A percentile compares a stretch with the other conserved stretches of the same genome.
Evolutionary conservation across 176 grass and related monocot genomes (phyloP).

Genomic region (Oryza glumipatula): DNA sequence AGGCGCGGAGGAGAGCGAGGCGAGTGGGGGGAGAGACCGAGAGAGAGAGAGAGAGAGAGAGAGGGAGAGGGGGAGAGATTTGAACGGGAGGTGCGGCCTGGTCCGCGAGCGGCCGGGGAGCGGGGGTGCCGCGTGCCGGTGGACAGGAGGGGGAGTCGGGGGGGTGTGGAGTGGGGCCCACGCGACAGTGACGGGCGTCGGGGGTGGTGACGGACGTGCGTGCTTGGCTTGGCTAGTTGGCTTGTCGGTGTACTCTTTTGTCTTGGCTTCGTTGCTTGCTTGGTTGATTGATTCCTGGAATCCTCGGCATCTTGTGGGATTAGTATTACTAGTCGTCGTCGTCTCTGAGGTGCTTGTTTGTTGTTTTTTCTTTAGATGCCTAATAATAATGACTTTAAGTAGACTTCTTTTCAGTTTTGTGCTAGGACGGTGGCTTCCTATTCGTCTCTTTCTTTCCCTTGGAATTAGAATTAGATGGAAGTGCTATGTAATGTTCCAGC

Average conservation of each 20-base stretch:
- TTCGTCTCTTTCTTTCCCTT: too few species aligned
- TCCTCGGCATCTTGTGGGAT: neutral
- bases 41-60: neutral
- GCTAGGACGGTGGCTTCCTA: too few species aligned
- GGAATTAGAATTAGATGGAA: too few species aligned
- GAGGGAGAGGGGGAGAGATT: constrained; percentile 32
- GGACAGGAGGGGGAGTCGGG: constrained; percentile 30
- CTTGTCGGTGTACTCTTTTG: neutral
- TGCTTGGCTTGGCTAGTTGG: neutral
- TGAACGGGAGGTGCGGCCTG: constrained; percentile 33
- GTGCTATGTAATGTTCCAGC: too few species aligned
- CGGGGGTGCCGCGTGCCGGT: constrained; percentile 42
- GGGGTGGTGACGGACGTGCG: too few species aligned
- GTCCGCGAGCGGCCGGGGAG: neutral
- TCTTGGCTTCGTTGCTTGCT: neutral
- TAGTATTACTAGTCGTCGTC: neutral
- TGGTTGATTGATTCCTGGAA: neutral
- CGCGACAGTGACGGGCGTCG: constrained; percentile 1
- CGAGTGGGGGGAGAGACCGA: neutral
- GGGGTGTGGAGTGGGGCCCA: constrained; percentile 22
- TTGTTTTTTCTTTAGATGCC: too few species aligned
- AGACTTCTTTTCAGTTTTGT: too few species aligned
- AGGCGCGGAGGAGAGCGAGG: constrained; percentile 13
- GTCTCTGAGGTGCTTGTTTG: neutral
- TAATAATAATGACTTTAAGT: too few species aligned